Percentiles rank a stretch among this genome's conserved stretches.
phyloP scores from a whole-genome alignment of 805 yeast species.

The Ogataea methylovora region DNA sequence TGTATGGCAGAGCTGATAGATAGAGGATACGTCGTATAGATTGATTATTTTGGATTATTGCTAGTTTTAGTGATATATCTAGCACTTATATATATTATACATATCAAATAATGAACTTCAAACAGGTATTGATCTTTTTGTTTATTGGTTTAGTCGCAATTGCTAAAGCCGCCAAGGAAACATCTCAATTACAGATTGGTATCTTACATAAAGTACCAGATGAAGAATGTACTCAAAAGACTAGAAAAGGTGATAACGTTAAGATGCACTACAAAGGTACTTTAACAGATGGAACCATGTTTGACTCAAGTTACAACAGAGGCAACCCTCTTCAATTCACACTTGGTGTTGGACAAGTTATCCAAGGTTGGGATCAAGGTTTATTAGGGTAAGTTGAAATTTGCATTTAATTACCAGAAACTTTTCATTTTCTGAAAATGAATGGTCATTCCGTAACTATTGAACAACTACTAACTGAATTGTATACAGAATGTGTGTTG shows the following conservation, averaged over 20 bases:
- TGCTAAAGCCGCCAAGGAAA: too few relatives aligned
- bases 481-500: conserved; percentile 77
- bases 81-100: too few relatives aligned
- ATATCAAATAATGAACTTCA: too few relatives aligned
- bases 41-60: too few relatives aligned
- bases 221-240: conserved; percentile 46
- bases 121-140: too few relatives aligned
- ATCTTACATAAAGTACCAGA: conserved; percentile 40
- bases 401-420: too few relatives aligned
- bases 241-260: conserved; percentile 60
- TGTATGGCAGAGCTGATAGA: too few relatives aligned
- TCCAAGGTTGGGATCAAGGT: conserved; percentile 90
- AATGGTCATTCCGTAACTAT: too few relatives aligned
- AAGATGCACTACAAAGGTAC: conserved; percentile 76
- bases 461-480: too few relatives aligned
- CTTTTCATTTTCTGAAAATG: conserved; percentile 11
- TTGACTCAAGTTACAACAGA: conserved; percentile 66
- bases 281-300: conserved; percentile 58
- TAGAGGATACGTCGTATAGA: too few relatives aligned
- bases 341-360: conserved; percentile 77
- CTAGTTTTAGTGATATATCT: too few relatives aligned
- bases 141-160: too few relatives aligned
- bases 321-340: conserved; percentile 61
- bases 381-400: conserved; percentile 33
- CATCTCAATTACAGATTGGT: conserved; percentile 22